A percentile compares a stretch with the other conserved stretches of the same genome.
Evolutionary conservation across 2,329 filamentous ascomycete genomes (phyloP).

Genomic region (Pseudodiploospora longispora): DNA sequence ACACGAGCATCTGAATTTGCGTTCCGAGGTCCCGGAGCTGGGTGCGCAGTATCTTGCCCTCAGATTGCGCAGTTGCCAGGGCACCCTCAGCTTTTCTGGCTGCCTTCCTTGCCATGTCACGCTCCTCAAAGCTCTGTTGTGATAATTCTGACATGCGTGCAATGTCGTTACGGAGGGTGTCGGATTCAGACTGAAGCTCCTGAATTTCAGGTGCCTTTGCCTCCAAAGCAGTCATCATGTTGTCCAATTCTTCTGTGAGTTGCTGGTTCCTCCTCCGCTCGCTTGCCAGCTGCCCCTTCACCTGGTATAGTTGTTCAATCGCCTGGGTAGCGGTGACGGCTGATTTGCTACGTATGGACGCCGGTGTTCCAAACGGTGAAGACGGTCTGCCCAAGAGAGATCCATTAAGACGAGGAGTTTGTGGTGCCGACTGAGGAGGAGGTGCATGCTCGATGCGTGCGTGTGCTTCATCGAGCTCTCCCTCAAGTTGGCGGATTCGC

Average conservation of each 20-base stretch:
- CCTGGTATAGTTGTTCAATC: slow-evolving; percentile 55
- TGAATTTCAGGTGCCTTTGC: slow-evolving; percentile 81
- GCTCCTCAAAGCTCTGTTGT: slow-evolving; percentile 72
- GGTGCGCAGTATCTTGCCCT: slow-evolving; percentile 72
- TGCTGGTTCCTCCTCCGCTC: slow-evolving; percentile 69
- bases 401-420: slow-evolving; percentile 55
- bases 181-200: slow-evolving; percentile 73
- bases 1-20: slow-evolving; percentile 83
- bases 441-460: slow-evolving; percentile 37
- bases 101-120: slow-evolving; percentile 70
- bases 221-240: slow-evolving; percentile 79
- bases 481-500: slow-evolving; percentile 41
- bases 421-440: slow-evolving; percentile 42
- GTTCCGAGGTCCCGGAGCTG: slow-evolving; percentile 84
- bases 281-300: slow-evolving; percentile 64
- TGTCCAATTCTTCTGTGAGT: slow-evolving; percentile 69
- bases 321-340: slow-evolving; percentile 53
- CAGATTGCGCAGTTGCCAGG: slow-evolving; percentile 53
- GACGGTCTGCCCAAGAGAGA: slow-evolving; percentile 42
- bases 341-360: slow-evolving; percentile 47
- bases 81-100: slow-evolving; percentile 72
- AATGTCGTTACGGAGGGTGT: slow-evolving; percentile 71
- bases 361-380: slow-evolving; percentile 56
- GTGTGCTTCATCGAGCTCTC: slow-evolving; percentile 46
- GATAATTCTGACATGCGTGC: slow-evolving; percentile 78